Evolutionary conservation across 2,329 filamentous ascomycete genomes (phyloP).

Genomic region (Phialemoniopsis sp.): DNA sequence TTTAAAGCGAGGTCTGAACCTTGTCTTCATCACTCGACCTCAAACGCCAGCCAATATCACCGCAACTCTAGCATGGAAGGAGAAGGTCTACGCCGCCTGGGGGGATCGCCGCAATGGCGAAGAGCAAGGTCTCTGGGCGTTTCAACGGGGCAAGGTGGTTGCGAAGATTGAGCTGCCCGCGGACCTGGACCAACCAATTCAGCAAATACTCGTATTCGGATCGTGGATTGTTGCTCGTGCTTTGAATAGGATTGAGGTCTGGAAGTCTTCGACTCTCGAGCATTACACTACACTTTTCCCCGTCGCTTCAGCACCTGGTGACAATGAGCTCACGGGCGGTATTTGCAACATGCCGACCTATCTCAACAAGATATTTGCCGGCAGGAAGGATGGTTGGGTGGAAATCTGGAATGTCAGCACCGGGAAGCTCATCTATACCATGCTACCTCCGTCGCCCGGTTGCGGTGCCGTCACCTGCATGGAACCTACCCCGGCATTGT

Average conservation of each 20-base stretch:
- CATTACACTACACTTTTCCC: conserved; percentile 83
- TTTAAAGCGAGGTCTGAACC: conserved; percentile 79
- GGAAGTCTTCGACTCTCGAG: conserved; percentile 78
- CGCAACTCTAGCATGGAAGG: conserved; percentile 82
- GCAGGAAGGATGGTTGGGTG: conserved; percentile 79
- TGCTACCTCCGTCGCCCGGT: conserved; percentile 69
- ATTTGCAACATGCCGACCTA: conserved; percentile 90
- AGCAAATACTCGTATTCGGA: conserved; percentile 77
- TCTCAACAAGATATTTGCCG: conserved; percentile 92
- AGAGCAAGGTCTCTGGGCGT: conserved; percentile 77
- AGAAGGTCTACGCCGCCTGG: conserved; percentile 87
- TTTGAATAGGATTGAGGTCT: conserved; percentile 75
- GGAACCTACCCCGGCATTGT: conserved; percentile 78
- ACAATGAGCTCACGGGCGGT: conserved; percentile 69
- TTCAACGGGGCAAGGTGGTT: conserved; percentile 83
- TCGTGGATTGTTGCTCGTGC: conserved; percentile 86
- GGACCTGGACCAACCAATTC: conserved; percentile 66
- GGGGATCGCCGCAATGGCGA: conserved; percentile 53
- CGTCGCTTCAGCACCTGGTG: conserved; percentile 49
- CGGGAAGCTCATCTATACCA: conserved; percentile 84
- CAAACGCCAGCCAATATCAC: conserved; percentile 85
- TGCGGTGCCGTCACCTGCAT: conserved; percentile 83
- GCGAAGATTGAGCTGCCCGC: conserved; percentile 67
- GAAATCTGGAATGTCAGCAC: conserved; percentile 98
- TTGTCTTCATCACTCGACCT: conserved; percentile 89